Evolutionary conservation across 768 basidiomycete genomes (phyloP).

Genomic region (Solioccasus polychromus): DNA sequence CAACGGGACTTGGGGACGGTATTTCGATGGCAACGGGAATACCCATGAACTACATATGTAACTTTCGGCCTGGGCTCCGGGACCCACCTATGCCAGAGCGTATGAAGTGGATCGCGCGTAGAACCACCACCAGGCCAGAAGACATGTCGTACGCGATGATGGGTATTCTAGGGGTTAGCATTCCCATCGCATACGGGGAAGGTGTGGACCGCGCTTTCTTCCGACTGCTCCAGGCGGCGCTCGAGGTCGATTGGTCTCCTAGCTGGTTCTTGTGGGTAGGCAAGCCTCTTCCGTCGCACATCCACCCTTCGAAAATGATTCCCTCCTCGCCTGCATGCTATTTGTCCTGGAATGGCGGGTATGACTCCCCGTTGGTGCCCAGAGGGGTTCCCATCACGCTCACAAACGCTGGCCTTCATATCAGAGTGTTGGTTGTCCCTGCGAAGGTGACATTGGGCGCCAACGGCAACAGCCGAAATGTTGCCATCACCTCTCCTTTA

Average conservation of each 20-base stretch:
- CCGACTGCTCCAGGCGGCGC: background rate
- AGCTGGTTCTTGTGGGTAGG: background rate
- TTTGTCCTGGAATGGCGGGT: background rate
- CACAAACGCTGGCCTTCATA: background rate
- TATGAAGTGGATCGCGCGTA: background rate
- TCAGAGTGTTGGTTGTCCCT: background rate
- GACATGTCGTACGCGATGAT: background rate
- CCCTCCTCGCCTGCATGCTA: background rate
- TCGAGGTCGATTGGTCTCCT: background rate
- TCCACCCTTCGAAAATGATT: background rate
- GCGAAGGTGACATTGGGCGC: background rate
- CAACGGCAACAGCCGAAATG: no score
- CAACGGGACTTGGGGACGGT: background rate
- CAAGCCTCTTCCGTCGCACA: background rate
- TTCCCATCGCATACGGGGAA: constrained; percentile 5
- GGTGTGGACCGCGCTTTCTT: background rate
- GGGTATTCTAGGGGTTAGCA: background rate
- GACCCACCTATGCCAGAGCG: background rate
- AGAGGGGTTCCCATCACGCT: background rate
- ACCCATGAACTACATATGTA: background rate
- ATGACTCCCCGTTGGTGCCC: background rate
- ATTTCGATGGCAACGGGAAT: background rate
- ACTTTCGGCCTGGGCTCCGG: background rate
- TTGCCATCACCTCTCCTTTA: background rate
- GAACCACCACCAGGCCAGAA: background rate